Evolutionary conservation across 352 stramenopile species (phyloP), one percentile per base, ranked within the genome.

Genomic region (Phytophthora cryptogea): DNA sequence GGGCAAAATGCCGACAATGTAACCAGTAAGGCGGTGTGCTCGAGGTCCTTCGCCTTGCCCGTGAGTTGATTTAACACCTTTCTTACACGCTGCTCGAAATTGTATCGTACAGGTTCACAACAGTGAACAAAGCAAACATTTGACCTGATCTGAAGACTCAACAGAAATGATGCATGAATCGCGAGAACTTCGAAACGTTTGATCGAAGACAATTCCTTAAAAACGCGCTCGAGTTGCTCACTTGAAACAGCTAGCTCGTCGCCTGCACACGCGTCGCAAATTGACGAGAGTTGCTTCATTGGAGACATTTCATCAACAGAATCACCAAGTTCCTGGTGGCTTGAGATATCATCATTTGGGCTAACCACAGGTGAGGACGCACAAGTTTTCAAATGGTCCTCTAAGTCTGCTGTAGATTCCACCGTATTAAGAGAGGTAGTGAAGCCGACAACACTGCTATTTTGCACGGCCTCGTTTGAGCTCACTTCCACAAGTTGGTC

Each of bases 21-120:
- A 4, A 69, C 14, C 5, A 83, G 40, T 5, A 49, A 47, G 16
- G 49, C 40, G 17, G 59, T 20, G 26, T 68, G 55, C 26, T 58
- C 36, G 17, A 58, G 39, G 4, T 57, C 33, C 8, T 57, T 36
- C 4, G 16, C 13, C 26, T 60, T 66, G 31, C 44, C 71, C 8
- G 68, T 73, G 14, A 83, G 68, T 8, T 62, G 66, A 49, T 83
- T 83, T 36, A 79, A 66, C 16, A 66, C 54, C 5, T 55, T 37
- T 28, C 59, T 46, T 4, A 77, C 28, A 13, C 62, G 52, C 14
- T 66, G 60, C 46, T 56, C 59, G 23, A 74, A 65, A 8, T 46
- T 40, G 9, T 26, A 36, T 37, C 39, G 59, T 3, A 51, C 14
- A 9, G 35, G 8, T 9, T 43, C 20, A 23, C 57, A 59, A 8